Base-by-base conservation (phyloP, 1,139 yeast species). In the Scheffersomyces stambukii region DNA sequence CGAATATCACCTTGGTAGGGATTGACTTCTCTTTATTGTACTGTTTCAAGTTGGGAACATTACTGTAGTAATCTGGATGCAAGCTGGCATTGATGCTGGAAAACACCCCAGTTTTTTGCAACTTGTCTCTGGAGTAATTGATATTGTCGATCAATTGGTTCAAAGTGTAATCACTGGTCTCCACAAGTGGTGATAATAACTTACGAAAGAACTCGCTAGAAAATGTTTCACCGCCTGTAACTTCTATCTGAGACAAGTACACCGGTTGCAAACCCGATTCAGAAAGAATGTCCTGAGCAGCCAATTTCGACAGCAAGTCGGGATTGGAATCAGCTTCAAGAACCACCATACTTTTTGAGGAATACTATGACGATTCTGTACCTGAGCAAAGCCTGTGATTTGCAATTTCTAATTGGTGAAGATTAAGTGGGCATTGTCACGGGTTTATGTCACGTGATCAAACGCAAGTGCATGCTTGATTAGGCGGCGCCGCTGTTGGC, bases 181-280 rank as follows among this genome's bases (percentile, higher is more conserved):
- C 51, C 16, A 67, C 51, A 35, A 74, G 50, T 11, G 80, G 79
- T 2, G 54, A 38, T 30, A 74, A 52, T 22, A 72, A 49, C 41
- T 67, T 70, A 32, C 51, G 48, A 52, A 69, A 70, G 45, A 72
- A 73, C 24, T 60, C 60, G 29, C 57, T 52, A 25, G 72, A 57
- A 43, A 72, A 70, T 6, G 57, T 49, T 25, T 69, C 74, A 10
- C 75, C 77, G 5, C 78, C 79, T 29, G 43, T 46, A 22, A 74
- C 68, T 32, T 71, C 72, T 16, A 74, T 61, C 25, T 58, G 45
- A 9, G 71, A 58, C 26, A 74, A 52, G 35, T 57, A 64, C 18
- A 74, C 56, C 3, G 77, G 76, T 36, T 58, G 66, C 2, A 64
- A 42, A 2, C 50, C 43, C 22, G 70, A 56, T 24, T 52, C 45